These are phyloP conservation scores for Didymella segeticola DNA, from an alignment of 2,329 filamentous ascomycete species.

Conservation along the genomic window DNA sequence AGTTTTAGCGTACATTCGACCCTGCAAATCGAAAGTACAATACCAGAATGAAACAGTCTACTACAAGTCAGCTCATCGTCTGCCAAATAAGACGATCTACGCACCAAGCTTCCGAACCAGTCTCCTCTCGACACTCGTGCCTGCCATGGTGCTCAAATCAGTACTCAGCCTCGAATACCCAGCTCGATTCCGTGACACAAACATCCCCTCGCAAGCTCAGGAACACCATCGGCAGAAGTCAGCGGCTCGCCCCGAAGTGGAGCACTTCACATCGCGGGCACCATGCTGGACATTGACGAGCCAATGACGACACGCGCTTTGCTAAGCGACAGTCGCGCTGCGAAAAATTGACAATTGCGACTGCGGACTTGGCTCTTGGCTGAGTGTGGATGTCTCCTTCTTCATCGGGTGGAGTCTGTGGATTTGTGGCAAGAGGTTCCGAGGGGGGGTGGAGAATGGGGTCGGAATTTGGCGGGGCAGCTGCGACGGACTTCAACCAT, in stretches of 20 bases:
- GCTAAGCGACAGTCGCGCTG: constrained; percentile 20
- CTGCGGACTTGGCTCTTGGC: constrained; percentile 14
- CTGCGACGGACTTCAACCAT: background rate
- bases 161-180: constrained; percentile 7
- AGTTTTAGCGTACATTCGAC: background rate
- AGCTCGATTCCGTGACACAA: constrained; percentile 9
- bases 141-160: background rate
- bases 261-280: constrained; percentile 12
- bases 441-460: background rate
- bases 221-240: background rate
- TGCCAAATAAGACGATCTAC: background rate
- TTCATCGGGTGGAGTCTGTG: background rate
- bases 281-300: constrained; percentile 28
- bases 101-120: constrained; percentile 38
- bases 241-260: constrained; percentile 16
- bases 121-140: constrained; percentile 26
- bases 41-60: constrained; percentile 39
- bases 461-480: background rate
- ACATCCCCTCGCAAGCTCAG: background rate
- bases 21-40: background rate
- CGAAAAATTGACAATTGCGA: constrained; percentile 6
- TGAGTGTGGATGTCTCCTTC: background rate
- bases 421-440: background rate
- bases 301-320: constrained; percentile 25
- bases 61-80: constrained; percentile 1